phyloP scores from a whole-genome alignment of 1,139 yeast genomes.

The Hansenula sp. region DNA sequence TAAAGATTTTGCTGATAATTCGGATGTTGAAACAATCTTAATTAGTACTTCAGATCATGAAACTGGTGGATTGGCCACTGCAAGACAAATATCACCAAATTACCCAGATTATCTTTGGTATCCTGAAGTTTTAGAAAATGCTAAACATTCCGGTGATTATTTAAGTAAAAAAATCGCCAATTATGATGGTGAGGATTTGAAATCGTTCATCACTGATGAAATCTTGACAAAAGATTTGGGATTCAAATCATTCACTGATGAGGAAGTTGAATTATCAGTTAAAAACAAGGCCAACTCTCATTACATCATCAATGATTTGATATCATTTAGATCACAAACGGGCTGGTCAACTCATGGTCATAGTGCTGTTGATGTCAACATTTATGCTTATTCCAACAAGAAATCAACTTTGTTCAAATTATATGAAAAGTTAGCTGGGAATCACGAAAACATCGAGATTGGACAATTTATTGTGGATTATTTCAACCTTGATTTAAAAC shows the following conservation, averaged over 20 bases:
- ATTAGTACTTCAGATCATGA: conserved; percentile 87
- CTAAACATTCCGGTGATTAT: conserved; percentile 72
- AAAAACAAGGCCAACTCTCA: conserved; percentile 24
- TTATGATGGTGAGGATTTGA: conserved; percentile 31
- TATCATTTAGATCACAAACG: conserved; percentile 66
- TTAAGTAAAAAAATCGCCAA: conserved; percentile 38
- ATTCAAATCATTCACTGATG: conserved; percentile 45
- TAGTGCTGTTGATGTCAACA: conserved; percentile 85
- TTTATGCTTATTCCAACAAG: conserved; percentile 66
- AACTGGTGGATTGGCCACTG: conserved; percentile 81
- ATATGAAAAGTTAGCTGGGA: conserved; percentile 57
- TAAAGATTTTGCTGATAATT: conserved; percentile 54
- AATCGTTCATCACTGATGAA: conserved; percentile 42
- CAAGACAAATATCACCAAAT: conserved; percentile 59
- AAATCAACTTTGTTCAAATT: conserved; percentile 37
- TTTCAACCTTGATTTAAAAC: conserved; percentile 49
- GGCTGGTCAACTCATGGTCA: conserved; percentile 93
- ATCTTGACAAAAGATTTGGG: conserved; percentile 59
- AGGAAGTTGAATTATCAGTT: conserved; percentile 39
- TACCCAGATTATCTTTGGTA: conserved; percentile 76
- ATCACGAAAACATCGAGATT: conserved; percentile 80
- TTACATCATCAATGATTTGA: conserved; percentile 52
- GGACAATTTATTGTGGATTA: conserved; percentile 65
- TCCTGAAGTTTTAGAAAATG: conserved; percentile 64
- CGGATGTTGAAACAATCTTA: conserved; percentile 69